Base-by-base conservation (phyloP, 1,284 basidiomycete genomes). In the Meira miltonrushii region DNA sequence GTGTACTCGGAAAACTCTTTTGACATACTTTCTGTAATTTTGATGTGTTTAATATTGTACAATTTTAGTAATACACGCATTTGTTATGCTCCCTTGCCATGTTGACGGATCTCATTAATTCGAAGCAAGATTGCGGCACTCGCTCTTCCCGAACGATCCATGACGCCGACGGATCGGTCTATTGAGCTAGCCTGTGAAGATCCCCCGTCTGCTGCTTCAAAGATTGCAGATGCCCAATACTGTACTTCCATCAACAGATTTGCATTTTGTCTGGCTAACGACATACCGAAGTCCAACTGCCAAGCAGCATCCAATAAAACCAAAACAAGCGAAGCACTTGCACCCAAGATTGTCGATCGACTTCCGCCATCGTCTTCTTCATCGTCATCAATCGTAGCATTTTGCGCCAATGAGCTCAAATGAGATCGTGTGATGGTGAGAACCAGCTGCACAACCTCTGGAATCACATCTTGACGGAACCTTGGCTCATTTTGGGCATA, bases 391-490 rank as follows among this genome's bases (percentile, higher is more conserved):
- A 55, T 52, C 46, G 38, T 58, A 51, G 44, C 44, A 28, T 43
- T 15, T 82, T 81, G 50, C 81, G 19, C 57, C 51, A 38, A 59
- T 25, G 39, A 49, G 46, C 39, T 39, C 79, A n/a, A 83, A 82
- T 15, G 73, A 78, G 54, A 82, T 81, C 21, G 79, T 76, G 62
- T 72, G 78, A 1, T 85, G 84, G 19, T 87, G 77, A 92, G 79
- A 0, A 88, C 88, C 9, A 96, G 82, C 73, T 94, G 89, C 48
- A 95, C 79, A 2, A 87, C 81, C 61, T 89, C 86, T 0, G 92
- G 90, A 0, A 86, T 88, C 41, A 94, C 81, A 11, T 93, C 82
- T 4, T 85, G 83, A 38, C 90, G 80, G 85, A 89, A 95, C 61
- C 87, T 84, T 0, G 85, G 82, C 17, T 90, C 86, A 68, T 90